Base-by-base conservation (phyloP, 1,284 basidiomycete genomes). In the Tranzscheliella williamsii region DNA sequence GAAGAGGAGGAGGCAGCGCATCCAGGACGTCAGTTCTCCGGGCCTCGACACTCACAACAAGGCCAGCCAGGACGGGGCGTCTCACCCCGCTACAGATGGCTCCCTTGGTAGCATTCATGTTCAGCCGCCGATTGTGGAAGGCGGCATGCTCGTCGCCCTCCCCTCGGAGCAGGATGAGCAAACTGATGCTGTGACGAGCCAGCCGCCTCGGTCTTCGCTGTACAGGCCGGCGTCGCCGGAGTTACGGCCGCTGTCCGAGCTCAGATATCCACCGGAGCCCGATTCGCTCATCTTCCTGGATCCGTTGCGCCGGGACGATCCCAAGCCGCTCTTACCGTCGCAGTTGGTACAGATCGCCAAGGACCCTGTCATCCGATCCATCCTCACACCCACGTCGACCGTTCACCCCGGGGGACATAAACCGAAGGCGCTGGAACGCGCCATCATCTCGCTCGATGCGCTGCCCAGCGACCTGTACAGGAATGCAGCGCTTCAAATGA, bases 201-300 rank as follows among this genome's bases (percentile, higher is more conserved):
- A 33, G 32, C 32, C 8, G 32, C 32, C 32, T 2, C n/a, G 38
- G 15, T 38, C 45, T 1, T 44, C 61, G 5, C 49, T 68, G 22
- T 68, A 54, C 32, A 56, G 54, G 4, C 52, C 67, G 4, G 6
- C 60, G 3, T 67, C 68, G 22, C 70, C 73, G 4, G 30, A 44
- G 1, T 56, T 76, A 22, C 60, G 61, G 0, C 41, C 72, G 7
- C 66, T 77, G 5, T 48, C 47, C 4, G 50, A 52, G 23, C 65
- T 77, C 20, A 39, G 42, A 18, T 73, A 62, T 23, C 75, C 75
- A 15, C 70, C 71, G 2, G 73, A 76, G 36, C 72, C 75, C 1
- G 72, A 76, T 22, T 68, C 73, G 17, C 56, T 77, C 36, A 70
- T 73, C 42, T 76, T 57, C 32, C 63, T 76, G 20, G 75, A 77